Evolutionary conservation across 345 rosid genomes (phyloP).

Genomic region (Populus tremula): DNA sequence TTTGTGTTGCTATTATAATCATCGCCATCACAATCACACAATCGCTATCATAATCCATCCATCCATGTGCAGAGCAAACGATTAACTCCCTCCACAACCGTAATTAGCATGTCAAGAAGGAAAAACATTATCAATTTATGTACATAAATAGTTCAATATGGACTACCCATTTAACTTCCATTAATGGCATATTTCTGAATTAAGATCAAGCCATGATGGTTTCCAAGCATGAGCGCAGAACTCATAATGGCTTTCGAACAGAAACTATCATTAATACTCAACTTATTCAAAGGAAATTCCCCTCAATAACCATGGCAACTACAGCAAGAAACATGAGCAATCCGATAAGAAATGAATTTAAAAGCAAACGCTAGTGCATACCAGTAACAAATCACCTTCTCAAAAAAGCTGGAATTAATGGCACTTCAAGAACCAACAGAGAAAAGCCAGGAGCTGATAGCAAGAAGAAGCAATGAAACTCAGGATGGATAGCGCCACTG

Average conservation of each 20-base stretch:
- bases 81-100: background rate
- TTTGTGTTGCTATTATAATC: background rate
- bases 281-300: background rate
- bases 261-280: background rate
- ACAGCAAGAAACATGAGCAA: background rate
- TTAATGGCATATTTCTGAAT: background rate
- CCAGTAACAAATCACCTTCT: background rate
- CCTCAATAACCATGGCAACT: background rate
- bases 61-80: background rate
- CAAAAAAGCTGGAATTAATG: background rate
- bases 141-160: background rate
- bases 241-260: background rate
- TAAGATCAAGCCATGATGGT: background rate
- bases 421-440: background rate
- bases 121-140: background rate
- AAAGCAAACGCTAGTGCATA: background rate
- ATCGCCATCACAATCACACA: background rate
- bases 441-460: slow-evolving; percentile 16
- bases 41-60: background rate
- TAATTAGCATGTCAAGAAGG: background rate
- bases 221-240: background rate
- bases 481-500: slow-evolving; percentile 76
- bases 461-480: slow-evolving; percentile 63
- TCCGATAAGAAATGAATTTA: background rate
- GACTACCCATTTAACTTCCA: background rate